Evolutionary conservation across 1,284 basidiomycete species (phyloP).

Genomic region (Neonothopanus nambi): DNA sequence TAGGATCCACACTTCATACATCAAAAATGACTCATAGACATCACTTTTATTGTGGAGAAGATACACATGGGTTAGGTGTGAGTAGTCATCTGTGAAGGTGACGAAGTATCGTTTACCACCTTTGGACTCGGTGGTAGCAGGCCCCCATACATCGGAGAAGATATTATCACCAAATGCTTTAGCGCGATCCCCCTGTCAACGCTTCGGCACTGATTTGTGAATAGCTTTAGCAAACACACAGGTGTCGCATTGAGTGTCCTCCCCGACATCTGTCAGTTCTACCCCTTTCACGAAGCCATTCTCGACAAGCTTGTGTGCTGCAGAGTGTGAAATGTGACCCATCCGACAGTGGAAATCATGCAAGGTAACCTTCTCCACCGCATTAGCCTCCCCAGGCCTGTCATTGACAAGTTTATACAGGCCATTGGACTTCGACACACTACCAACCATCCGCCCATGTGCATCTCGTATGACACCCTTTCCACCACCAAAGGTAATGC

Average conservation of each 20-base stretch:
- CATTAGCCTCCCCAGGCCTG: constrained; percentile 3
- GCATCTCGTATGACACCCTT: constrained; percentile 8
- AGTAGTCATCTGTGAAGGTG: constrained; percentile 27
- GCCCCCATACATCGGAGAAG: constrained; percentile 40
- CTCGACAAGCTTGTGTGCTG: constrained; percentile 10
- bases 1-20: constrained; percentile 14
- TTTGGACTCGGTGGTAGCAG: constrained; percentile 27
- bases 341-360: constrained; percentile 14
- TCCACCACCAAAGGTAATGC: constrained; percentile 16
- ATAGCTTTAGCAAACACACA: constrained; percentile 33
- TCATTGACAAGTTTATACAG: constrained; percentile 13
- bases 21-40: constrained; percentile 18
- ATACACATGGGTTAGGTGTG: constrained; percentile 18
- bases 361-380: constrained; percentile 11
- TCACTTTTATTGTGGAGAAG: constrained; percentile 24
- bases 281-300: constrained; percentile 19
- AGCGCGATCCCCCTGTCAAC: constrained; percentile 14
- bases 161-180: constrained; percentile 28
- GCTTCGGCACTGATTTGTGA: constrained; percentile 29
- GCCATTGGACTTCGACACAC: constrained; percentile 12
- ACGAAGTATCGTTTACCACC: constrained; percentile 23
- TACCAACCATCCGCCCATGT: constrained; percentile 6
- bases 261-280: not conserved
- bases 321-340: constrained; percentile 18
- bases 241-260: constrained; percentile 24